Conservation (phyloP, 177 flowering plant species). For the Tripterygium wilfordii region DNA sequence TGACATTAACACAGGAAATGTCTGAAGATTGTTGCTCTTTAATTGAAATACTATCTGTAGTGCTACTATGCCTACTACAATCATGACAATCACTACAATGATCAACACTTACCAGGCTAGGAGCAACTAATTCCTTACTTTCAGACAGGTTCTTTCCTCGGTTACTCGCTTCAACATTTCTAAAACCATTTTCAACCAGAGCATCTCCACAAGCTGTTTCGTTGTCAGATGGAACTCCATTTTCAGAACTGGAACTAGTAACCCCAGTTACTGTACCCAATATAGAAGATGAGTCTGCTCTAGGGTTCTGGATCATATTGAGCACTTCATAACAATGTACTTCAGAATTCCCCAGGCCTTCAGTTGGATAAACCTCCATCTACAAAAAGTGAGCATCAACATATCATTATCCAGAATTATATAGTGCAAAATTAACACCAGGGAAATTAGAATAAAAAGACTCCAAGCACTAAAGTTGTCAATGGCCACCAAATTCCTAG, state of each 20-base stretch:
- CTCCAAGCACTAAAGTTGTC: too few relatives aligned
- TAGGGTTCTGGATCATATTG: slow-evolving; percentile 13
- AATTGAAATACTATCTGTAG: slow-evolving; percentile 35
- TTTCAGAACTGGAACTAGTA: slow-evolving; percentile 21
- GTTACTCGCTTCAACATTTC: slow-evolving; percentile 19
- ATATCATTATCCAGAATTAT: not conserved
- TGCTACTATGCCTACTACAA: slow-evolving; percentile 22
- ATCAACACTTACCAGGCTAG: slow-evolving; percentile 21
- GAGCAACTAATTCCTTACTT: slow-evolving; percentile 30
- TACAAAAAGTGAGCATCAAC: slow-evolving; percentile 13
- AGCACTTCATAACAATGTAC: slow-evolving; percentile 14
- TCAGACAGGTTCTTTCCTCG: slow-evolving; percentile 25
- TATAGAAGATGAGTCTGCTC: slow-evolving; percentile 19
- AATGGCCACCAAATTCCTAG: too few relatives aligned
- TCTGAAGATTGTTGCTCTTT: slow-evolving; percentile 29
- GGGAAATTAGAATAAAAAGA: not conserved
- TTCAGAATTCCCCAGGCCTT: slow-evolving; percentile 22
- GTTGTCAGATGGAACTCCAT: slow-evolving; percentile 23
- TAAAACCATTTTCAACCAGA: slow-evolving; percentile 17
- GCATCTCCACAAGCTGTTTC: slow-evolving; percentile 11
- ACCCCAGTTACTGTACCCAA: slow-evolving; percentile 16
- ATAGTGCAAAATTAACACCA: too few relatives aligned
- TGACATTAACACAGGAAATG: slow-evolving; percentile 22
- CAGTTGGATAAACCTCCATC: slow-evolving; percentile 46
- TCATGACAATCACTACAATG: slow-evolving; percentile 15